Conservation (phyloP, 176 grass and related monocot genomes). For the Zea luxurians region DNA sequence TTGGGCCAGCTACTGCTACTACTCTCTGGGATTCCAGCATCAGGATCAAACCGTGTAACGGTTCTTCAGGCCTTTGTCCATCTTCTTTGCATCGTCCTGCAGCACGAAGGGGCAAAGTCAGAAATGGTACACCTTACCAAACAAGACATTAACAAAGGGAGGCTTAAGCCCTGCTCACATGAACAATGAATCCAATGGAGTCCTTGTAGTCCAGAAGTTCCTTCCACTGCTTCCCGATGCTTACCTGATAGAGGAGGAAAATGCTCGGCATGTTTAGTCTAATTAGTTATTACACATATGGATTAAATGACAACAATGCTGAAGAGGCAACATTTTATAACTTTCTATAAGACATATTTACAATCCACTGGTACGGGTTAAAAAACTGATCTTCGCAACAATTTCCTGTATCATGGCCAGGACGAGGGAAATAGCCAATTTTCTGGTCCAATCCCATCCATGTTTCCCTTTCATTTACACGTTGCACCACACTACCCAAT, state of each 20-base stretch:
- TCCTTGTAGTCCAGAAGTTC: conserved; percentile 85
- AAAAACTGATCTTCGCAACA: no score
- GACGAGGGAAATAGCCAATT: no score
- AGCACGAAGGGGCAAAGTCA: background rate
- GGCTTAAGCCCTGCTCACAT: conserved; percentile 49
- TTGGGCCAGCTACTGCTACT: background rate
- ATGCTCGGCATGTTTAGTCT: background rate
- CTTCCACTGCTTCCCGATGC: conserved; percentile 94
- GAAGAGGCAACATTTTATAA: no score
- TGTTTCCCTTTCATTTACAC: no score
- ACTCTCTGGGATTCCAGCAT: background rate
- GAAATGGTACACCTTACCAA: background rate
- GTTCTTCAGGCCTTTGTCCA: conserved; percentile 60
- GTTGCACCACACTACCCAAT: no score
- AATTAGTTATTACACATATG: no score
- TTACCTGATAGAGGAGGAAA: conserved; percentile 45
- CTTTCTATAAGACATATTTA: no score
- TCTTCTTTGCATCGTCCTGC: conserved; percentile 70
- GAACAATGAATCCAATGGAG: conserved; percentile 69
- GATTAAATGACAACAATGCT: background rate
- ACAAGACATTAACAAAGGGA: background rate
- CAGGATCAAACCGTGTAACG: conserved; percentile 60
- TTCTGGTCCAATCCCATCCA: no score
- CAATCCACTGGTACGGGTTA: no score
- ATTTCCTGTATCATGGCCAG: no score